Evolutionary conservation across 164 flowering plant genomes (phyloP).

Genomic region (Piper longum): DNA sequence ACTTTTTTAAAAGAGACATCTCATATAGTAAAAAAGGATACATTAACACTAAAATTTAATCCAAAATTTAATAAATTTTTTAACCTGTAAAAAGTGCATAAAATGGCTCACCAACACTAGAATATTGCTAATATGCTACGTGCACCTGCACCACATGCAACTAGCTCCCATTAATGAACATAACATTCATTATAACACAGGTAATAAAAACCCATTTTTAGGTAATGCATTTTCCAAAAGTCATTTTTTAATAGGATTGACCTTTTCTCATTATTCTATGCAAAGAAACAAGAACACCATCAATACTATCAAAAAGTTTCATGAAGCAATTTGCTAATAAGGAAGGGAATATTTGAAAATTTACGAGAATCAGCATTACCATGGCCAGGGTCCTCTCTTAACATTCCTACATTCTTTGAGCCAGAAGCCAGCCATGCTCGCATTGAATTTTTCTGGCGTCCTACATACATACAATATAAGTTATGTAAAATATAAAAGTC

Average conservation of each 20-base stretch:
- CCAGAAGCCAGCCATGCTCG: slow-evolving; percentile 56
- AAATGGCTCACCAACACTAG: too few relatives aligned
- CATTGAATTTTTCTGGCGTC: slow-evolving; percentile 33
- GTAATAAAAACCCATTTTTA: not conserved
- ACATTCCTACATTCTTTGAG: slow-evolving; percentile 17
- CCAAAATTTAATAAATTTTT: too few relatives aligned
- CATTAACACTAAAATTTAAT: too few relatives aligned
- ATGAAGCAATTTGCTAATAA: not conserved
- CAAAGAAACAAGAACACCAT: too few relatives aligned
- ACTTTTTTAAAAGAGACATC: too few relatives aligned
- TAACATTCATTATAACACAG: not conserved
- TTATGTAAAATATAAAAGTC: not conserved
- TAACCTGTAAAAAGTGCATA: too few relatives aligned
- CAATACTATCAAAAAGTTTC: too few relatives aligned
- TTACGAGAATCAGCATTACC: slow-evolving; percentile 19
- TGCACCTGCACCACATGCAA: too few relatives aligned
- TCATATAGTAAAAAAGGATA: too few relatives aligned
- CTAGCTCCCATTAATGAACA: not conserved
- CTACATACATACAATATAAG: slow-evolving; percentile 19
- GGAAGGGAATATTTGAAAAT: not conserved
- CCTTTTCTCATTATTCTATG: too few relatives aligned
- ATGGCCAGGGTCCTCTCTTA: slow-evolving; percentile 11
- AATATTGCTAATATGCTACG: too few relatives aligned
- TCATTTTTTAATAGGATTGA: too few relatives aligned
- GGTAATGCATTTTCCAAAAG: not conserved